A percentile compares a stretch with the other conserved stretches of the same genome.
These are phyloP conservation scores for Cymbidium sinense DNA, from an alignment of 106 monocot species.

Conservation along the genomic window DNA sequence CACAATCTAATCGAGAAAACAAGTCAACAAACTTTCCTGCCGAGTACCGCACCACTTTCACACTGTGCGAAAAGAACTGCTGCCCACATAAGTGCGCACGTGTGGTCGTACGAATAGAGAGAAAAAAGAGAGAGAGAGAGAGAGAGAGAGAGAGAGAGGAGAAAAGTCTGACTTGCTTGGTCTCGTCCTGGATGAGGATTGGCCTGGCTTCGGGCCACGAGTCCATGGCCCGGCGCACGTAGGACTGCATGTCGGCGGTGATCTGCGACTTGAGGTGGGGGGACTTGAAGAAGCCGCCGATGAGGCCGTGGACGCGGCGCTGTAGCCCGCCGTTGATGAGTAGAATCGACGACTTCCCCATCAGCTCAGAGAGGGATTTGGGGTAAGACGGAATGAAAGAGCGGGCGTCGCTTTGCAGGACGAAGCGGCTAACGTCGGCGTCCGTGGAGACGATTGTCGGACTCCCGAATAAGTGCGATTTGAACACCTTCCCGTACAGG, in stretches of 20 bases:
- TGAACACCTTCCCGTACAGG: constrained; percentile 81
- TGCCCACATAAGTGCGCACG: background rate
- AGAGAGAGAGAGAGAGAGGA: background rate
- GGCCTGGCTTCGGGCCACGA: constrained; percentile 47
- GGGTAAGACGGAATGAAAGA: constrained; percentile 88
- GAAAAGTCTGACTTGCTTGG: constrained; percentile 55
- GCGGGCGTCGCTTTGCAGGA: constrained; percentile 67
- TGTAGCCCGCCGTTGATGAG: constrained; percentile 68
- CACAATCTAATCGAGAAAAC: constrained; percentile 44
- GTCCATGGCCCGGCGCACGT: constrained; percentile 33
- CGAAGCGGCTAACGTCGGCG: constrained; percentile 66
- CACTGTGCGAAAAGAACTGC: background rate
- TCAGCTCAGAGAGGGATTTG: constrained; percentile 69
- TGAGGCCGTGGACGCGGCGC: constrained; percentile 66
- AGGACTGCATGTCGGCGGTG: constrained; percentile 53
- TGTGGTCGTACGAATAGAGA: background rate
- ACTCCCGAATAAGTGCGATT: constrained; percentile 85
- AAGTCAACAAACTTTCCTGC: background rate
- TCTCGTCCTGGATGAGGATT: constrained; percentile 61
- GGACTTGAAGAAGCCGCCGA: constrained; percentile 86
- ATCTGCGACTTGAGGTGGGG: constrained; percentile 50
- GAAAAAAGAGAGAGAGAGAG: background rate
- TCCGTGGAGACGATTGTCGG: constrained; percentile 81
- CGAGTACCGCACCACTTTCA: background rate
- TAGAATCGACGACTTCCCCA: constrained; percentile 90